Percentiles rank a stretch among this genome's conserved stretches.
Conservation (phyloP, 345 rosid genomes). For the Erodium maritimum region DNA sequence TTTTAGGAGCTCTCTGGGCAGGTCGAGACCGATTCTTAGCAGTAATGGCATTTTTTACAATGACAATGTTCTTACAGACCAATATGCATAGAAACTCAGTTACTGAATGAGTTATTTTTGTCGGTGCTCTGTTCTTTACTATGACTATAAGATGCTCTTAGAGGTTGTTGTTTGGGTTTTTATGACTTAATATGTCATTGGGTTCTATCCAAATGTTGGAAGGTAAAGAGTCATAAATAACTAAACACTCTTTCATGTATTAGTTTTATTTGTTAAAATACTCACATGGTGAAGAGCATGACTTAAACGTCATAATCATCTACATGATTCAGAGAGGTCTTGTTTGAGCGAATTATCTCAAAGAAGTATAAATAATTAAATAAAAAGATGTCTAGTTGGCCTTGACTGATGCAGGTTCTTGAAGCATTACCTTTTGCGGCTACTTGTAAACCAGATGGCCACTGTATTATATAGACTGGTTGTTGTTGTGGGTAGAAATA, state of each 20-base stretch:
- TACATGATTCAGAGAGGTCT: too few species aligned
- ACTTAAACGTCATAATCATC: too few species aligned
- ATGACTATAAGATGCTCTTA: conserved; percentile 14
- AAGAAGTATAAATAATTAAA: too few species aligned
- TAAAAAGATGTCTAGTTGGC: not conserved
- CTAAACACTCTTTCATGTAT: too few species aligned
- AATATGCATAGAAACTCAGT: conserved; percentile 13
- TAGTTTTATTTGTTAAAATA: too few species aligned
- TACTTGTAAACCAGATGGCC: conserved; percentile 30
- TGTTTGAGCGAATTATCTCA: too few species aligned
- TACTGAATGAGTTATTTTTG: conserved; percentile 17
- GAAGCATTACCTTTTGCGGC: conserved; percentile 24
- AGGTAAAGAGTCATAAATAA: too few species aligned
- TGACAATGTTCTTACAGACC: conserved; percentile 31
- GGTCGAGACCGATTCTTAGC: too few species aligned
- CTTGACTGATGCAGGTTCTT: conserved; percentile 23
- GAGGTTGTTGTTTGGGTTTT: conserved; percentile 36
- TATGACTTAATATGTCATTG: conserved; percentile 28
- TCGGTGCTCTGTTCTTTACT: conserved; percentile 27
- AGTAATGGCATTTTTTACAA: conserved; percentile 16
- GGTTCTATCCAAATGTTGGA: conserved; percentile 29
- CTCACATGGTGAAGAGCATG: too few species aligned
- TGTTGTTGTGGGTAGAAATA: conserved; percentile 28
- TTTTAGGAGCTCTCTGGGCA: too few species aligned
- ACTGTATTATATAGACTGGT: conserved; percentile 29